These are phyloP conservation scores for Termitomyces sp. DNA, from an alignment of 768 basidiomycete species.

Conservation along the genomic window DNA sequence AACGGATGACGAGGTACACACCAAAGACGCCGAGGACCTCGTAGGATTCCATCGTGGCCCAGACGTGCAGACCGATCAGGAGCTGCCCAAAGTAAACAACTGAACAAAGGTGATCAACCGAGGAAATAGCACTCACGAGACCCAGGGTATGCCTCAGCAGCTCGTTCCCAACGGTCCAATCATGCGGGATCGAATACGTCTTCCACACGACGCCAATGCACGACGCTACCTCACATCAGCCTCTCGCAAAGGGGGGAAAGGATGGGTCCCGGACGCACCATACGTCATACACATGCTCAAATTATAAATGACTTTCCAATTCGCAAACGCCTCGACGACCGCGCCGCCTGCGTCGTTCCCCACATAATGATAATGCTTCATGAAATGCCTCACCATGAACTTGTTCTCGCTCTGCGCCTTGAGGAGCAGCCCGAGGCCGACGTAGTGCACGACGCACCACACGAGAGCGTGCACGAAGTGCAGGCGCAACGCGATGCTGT, in stretches of 20 bases:
- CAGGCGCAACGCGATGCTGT: constrained; percentile 44
- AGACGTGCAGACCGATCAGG: constrained; percentile 83
- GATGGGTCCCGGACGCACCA: constrained; percentile 56
- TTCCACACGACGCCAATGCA: constrained; percentile 86
- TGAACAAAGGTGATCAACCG: no score
- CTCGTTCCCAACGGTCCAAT: constrained; percentile 87
- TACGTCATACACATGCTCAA: constrained; percentile 94
- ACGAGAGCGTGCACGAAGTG: constrained; percentile 78
- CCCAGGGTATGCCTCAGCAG: constrained; percentile 87
- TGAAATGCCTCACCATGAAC: constrained; percentile 88
- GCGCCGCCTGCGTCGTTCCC: constrained; percentile 68
- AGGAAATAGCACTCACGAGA: constrained; percentile 47
- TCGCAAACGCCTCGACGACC: constrained; percentile 88
- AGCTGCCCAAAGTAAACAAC: constrained; percentile 38
- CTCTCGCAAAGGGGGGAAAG: not conserved
- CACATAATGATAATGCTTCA: constrained; percentile 92
- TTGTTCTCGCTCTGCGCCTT: constrained; percentile 81
- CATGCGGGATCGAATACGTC: constrained; percentile 73
- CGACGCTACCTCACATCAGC: constrained; percentile 55
- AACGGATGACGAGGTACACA: constrained; percentile 28
- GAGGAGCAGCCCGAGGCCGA: constrained; percentile 81
- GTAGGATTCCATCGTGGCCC: constrained; percentile 87
- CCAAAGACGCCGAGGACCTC: constrained; percentile 66
- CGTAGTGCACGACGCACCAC: constrained; percentile 86
- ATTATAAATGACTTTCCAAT: constrained; percentile 98